Percentiles rank a stretch among this genome's conserved stretches.
phyloP scores from a whole-genome alignment of 257 asterid genomes.

The Nicotiana knightiana region DNA sequence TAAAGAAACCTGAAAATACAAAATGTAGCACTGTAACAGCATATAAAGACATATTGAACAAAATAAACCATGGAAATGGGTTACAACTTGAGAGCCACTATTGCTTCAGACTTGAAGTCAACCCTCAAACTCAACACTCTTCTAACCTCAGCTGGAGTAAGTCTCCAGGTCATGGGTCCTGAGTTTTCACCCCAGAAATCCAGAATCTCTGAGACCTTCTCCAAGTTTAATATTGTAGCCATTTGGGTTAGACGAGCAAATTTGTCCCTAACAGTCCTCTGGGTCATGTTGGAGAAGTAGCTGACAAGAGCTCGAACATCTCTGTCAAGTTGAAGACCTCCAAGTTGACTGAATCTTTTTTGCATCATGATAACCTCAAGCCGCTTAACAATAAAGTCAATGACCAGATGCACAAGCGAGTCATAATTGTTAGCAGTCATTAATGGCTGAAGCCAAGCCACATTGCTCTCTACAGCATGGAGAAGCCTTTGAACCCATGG shows the following conservation, averaged over 20 bases:
- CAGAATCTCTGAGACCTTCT: constrained; percentile 89
- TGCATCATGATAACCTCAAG: constrained; percentile 98
- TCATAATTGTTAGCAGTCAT: constrained; percentile 86
- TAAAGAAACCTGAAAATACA: background rate
- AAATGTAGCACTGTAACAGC: background rate
- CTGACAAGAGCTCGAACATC: constrained; percentile 86
- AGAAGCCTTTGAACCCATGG: constrained; percentile 99
- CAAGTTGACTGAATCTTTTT: constrained; percentile 91
- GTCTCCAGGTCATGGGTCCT: constrained; percentile 97
- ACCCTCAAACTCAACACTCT: constrained; percentile 82
- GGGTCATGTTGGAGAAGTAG: constrained; percentile 86
- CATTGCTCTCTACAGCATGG: constrained; percentile 76
- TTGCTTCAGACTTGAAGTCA: constrained; percentile 89
- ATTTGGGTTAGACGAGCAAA: constrained; percentile 90
- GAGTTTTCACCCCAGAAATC: constrained; percentile 99
- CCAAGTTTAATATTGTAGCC: constrained; percentile 92
- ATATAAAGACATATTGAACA: background rate
- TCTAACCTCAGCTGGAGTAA: constrained; percentile 95
- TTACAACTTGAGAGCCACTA: constrained; percentile 83
- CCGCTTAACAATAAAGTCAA: constrained; percentile 84
- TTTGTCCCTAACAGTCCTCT: constrained; percentile 92
- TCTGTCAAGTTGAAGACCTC: constrained; percentile 97
- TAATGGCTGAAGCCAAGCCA: constrained; percentile 81
- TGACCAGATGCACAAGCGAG: constrained; percentile 59
- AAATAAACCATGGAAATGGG: background rate